Percentiles rank a stretch among this genome's conserved stretches.
Evolutionary conservation across 2,329 filamentous ascomycete genomes (phyloP).

Genomic region (Alternaria longipes): DNA sequence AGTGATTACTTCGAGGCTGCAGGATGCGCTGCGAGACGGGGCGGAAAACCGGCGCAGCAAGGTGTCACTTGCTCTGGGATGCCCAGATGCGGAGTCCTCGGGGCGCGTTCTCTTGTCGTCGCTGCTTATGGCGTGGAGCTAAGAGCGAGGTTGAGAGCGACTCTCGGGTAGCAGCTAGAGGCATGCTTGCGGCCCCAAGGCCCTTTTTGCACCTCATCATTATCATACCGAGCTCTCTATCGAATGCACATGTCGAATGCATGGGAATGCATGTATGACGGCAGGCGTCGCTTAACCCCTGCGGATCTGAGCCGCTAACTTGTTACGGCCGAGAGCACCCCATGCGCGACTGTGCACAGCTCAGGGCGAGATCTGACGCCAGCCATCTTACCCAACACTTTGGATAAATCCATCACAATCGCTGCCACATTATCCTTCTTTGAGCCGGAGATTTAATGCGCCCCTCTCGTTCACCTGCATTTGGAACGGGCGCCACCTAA

Average conservation of each 20-base stretch:
- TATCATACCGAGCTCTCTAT: constrained; percentile 1
- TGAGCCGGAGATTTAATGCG: constrained; percentile 1
- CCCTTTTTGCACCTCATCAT: constrained; percentile 12
- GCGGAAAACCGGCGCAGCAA: constrained; percentile 1
- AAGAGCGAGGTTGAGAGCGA: not conserved
- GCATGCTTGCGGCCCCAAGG: constrained; percentile 4
- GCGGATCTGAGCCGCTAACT: not conserved
- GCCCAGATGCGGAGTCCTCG: constrained; percentile 8
- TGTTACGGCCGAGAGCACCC: not conserved
- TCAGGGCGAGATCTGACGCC: not conserved
- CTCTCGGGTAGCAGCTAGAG: not conserved
- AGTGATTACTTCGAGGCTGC: constrained; percentile 4
- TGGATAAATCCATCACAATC: constrained; percentile 9
- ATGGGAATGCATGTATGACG: constrained; percentile 23
- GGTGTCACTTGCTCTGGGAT: constrained; percentile 4
- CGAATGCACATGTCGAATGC: constrained; percentile 10
- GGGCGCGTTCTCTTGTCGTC: constrained; percentile 5
- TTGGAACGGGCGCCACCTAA: not conserved
- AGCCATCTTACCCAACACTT: constrained; percentile 13
- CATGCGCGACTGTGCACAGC: constrained; percentile 2
- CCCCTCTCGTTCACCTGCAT: constrained; percentile 7
- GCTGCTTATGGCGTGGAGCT: not conserved
- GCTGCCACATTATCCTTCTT: constrained; percentile 5
- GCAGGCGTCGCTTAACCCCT: constrained; percentile 19
- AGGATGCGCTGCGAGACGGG: constrained; percentile 15